A percentile compares a stretch with the other conserved stretches of the same genome.
phyloP scores from a whole-genome alignment of 495 filamentous ascomycete species.

The Jackrogersella multiformis region DNA sequence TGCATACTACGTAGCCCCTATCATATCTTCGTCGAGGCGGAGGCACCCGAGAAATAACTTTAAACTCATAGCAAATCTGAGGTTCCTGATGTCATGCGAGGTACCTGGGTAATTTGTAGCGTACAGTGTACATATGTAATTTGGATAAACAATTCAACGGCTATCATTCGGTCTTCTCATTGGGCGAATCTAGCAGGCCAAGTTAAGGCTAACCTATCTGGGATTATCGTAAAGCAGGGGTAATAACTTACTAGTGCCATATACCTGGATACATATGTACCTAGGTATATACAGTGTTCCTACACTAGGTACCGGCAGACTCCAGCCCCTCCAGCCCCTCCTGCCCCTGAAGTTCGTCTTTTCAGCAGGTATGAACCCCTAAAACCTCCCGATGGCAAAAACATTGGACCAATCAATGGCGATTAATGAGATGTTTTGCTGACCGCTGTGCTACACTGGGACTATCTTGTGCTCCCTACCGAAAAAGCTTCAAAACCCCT shows the following conservation, averaged over 20 bases:
- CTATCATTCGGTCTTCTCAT: constrained; percentile 5
- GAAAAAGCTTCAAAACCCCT: neutral
- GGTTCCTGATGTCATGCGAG: constrained; percentile 29
- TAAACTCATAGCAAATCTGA: neutral
- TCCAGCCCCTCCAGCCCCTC: constrained; percentile 11
- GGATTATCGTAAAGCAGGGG: constrained; percentile 18
- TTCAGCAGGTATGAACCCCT: constrained; percentile 26
- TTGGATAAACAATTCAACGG: constrained; percentile 28
- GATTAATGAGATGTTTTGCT: constrained; percentile 6
- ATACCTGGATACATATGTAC: neutral
- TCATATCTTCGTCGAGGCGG: constrained; percentile 12
- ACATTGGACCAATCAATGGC: constrained; percentile 29
- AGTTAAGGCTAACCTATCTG: constrained; percentile 19
- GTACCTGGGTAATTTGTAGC: too few relatives aligned
- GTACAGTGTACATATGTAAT: too few relatives aligned
- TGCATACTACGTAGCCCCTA: neutral
- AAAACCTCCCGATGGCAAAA: constrained; percentile 14
- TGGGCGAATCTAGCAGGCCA: constrained; percentile 14
- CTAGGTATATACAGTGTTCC: neutral
- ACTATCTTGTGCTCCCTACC: neutral
- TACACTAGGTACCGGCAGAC: too few relatives aligned
- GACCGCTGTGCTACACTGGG: constrained; percentile 10
- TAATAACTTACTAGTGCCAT: too few relatives aligned
- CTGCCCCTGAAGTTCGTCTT: constrained; percentile 25
- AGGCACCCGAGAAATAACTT: constrained; percentile 8